phyloP scores from a whole-genome alignment of 345 rosid genomes.

The Salix suchowensis region DNA sequence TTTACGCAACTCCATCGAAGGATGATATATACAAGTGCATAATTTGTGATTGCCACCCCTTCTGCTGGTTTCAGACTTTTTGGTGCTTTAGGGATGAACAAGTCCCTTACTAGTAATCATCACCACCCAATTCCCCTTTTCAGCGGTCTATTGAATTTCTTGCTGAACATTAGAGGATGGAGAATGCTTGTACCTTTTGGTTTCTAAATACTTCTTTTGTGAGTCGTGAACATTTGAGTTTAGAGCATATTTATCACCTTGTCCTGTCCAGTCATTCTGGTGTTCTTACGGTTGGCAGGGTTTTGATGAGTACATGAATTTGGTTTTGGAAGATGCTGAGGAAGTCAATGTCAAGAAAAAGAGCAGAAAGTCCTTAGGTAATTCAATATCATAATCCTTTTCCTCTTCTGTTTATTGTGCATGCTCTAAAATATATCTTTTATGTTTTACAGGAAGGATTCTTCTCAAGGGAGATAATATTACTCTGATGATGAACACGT shows the following conservation, averaged over 20 bases:
- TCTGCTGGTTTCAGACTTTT: neutral
- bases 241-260: neutral
- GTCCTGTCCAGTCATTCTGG: neutral
- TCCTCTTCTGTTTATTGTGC: neutral
- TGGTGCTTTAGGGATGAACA: constrained; percentile 8
- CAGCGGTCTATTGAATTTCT: neutral
- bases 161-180: neutral
- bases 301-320: constrained; percentile 95
- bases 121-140: neutral
- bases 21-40: neutral
- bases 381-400: constrained; percentile 3
- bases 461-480: constrained; percentile 90
- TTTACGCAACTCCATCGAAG: neutral
- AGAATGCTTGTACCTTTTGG: neutral
- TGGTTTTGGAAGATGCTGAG: constrained; percentile 94
- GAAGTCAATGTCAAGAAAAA: constrained; percentile 87
- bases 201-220: neutral
- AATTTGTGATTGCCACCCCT: neutral
- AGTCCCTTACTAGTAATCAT: neutral
- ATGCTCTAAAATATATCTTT: neutral
- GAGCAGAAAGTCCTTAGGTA: constrained; percentile 76
- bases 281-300: constrained; percentile 45
- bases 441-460: constrained; percentile 67
- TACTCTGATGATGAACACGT: constrained; percentile 91
- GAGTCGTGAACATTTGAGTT: neutral